phyloP scores from a whole-genome alignment of 148 eudicot genomes.

The Vaccinium corymbosum region DNA sequence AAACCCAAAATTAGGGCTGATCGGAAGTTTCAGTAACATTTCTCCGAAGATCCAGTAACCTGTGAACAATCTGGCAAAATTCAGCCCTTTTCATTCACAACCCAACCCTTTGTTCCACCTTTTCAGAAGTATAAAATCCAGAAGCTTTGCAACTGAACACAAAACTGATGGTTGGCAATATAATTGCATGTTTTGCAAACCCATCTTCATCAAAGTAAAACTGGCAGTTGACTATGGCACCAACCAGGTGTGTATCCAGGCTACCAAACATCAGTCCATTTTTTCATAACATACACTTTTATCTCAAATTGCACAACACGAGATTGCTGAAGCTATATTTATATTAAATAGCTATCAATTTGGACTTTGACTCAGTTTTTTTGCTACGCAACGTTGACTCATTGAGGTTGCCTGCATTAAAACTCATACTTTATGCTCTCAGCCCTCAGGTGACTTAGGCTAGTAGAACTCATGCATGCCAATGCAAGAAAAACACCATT shows the following conservation, averaged over 20 bases:
- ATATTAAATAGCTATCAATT: not conserved
- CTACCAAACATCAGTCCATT: not conserved
- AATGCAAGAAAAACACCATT: not conserved
- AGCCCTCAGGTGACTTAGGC: not conserved
- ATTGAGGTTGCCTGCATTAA: not conserved
- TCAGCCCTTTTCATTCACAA: not conserved
- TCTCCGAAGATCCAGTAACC: conserved; percentile 5
- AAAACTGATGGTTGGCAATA: not conserved
- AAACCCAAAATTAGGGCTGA: not conserved
- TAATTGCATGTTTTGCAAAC: not conserved
- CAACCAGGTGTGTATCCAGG: not conserved
- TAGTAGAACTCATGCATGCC: not conserved
- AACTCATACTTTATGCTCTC: not conserved
- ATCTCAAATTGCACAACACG: not conserved
- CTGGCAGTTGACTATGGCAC: not conserved
- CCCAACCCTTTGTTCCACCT: not conserved
- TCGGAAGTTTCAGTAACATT: not conserved
- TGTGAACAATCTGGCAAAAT: not conserved
- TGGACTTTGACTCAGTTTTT: not conserved
- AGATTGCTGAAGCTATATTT: not conserved
- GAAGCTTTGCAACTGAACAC: not conserved
- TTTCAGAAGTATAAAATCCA: not conserved
- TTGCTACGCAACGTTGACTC: not conserved
- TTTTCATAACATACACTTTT: not conserved
- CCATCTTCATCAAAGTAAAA: not conserved